Percentiles rank a stretch among this genome's conserved stretches.
These are phyloP conservation scores for Wallacemonas sp. DNA, from an alignment of 208 protist genomes.

Conservation along the genomic window DNA sequence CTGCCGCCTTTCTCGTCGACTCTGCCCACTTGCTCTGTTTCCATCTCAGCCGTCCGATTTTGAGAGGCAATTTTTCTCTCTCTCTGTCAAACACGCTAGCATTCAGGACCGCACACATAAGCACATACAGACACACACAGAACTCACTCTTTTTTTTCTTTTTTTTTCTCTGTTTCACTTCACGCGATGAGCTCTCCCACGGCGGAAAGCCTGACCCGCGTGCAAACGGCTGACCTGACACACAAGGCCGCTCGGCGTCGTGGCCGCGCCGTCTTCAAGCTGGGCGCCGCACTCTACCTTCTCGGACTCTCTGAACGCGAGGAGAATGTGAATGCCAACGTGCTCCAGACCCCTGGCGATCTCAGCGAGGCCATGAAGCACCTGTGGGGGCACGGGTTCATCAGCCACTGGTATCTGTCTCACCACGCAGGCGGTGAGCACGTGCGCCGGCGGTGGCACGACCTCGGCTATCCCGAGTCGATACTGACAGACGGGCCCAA, in stretches of 20 bases:
- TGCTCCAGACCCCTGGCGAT: conserved; percentile 16
- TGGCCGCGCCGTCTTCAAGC: conserved; percentile 49
- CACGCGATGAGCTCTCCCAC: background rate
- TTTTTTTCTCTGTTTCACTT: no score
- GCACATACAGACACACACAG: no score
- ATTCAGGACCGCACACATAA: no score
- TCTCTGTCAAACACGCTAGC: no score
- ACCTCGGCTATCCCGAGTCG: background rate
- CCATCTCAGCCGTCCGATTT: background rate
- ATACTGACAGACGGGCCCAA: no score
- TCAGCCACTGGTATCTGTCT: conserved; percentile 28
- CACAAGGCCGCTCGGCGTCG: conserved; percentile 26
- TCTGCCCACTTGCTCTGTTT: background rate
- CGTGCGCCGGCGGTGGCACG: background rate
- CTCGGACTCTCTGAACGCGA: conserved; percentile 18
- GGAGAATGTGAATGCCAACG: background rate
- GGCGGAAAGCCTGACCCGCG: background rate
- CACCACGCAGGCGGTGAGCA: background rate
- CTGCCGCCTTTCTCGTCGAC: no score
- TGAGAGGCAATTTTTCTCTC: background rate
- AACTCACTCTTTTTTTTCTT: no score
- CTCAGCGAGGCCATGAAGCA: conserved; percentile 22
- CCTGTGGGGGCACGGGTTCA: conserved; percentile 27
- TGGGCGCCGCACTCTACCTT: conserved; percentile 43
- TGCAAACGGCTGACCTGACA: background rate